phyloP scores from a whole-genome alignment of 495 filamentous ascomycete genomes.

The Bacidia rubella region DNA sequence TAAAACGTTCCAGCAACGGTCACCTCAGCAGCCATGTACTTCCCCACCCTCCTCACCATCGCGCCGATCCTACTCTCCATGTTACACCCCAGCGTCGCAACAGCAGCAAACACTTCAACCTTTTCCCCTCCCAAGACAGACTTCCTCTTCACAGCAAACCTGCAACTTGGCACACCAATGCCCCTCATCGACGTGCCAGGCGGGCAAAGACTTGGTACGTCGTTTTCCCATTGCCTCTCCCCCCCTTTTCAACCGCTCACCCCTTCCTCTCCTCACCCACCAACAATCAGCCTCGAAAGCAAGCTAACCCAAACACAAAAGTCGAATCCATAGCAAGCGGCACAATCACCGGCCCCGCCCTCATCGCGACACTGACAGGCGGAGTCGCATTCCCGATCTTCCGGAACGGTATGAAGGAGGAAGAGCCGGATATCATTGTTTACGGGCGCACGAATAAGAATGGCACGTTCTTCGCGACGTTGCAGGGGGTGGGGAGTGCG shows the following conservation, averaged over 20 bases:
- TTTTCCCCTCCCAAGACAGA: neutral
- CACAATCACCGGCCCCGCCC: neutral
- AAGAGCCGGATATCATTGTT: neutral
- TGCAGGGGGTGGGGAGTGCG: neutral
- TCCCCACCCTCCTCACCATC: neutral
- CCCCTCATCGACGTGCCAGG: neutral
- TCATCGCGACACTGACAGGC: neutral
- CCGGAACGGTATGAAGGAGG: neutral
- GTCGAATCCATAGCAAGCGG: neutral
- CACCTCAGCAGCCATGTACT: too few relatives aligned
- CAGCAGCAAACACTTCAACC: neutral
- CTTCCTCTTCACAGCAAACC: neutral
- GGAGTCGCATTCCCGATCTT: neutral
- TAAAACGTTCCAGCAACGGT: too few relatives aligned
- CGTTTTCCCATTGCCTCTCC: too few relatives aligned
- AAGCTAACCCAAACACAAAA: neutral
- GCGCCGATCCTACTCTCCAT: neutral
- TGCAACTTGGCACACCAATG: neutral
- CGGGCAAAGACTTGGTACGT: neutral
- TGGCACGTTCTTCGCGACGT: neutral
- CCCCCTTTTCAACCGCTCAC: neutral
- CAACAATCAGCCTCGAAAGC: neutral
- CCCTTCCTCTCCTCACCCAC: neutral
- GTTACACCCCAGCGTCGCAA: neutral
- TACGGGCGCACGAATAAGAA: neutral